Evolutionary conservation across 345 rosid genomes (phyloP).

Genomic region (Clarkia xantiana): DNA sequence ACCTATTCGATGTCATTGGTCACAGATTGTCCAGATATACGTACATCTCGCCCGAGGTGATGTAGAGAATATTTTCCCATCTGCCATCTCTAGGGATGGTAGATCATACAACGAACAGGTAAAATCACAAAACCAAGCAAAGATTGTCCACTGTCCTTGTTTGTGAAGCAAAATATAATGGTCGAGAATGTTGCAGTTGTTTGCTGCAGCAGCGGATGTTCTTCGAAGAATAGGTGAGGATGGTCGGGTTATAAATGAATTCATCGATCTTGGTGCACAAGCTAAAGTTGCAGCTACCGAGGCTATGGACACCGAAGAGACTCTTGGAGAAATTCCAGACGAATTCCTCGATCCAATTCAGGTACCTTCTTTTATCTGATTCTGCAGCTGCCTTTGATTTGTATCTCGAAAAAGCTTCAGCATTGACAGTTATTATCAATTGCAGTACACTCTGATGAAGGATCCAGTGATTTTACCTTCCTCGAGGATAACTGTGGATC

Average conservation of each 20-base stretch:
- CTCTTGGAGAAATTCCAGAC: slow-evolving; percentile 90
- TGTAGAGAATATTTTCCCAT: slow-evolving; percentile 55
- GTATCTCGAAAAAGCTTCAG: not conserved
- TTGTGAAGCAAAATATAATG: slow-evolving; percentile 9
- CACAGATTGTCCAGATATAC: slow-evolving; percentile 81
- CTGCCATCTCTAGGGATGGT: slow-evolving; percentile 91
- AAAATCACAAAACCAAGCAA: not conserved
- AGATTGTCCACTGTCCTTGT: not conserved
- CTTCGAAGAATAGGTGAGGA: slow-evolving; percentile 77
- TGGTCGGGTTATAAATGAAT: slow-evolving; percentile 51
- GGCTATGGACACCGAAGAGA: slow-evolving; percentile 92
- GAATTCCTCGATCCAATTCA: slow-evolving; percentile 99
- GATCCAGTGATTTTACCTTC: slow-evolving; percentile 97
- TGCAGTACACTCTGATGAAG: slow-evolving; percentile 89
- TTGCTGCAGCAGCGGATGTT: slow-evolving; percentile 74
- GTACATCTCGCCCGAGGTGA: slow-evolving; percentile 92
- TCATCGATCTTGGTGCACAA: slow-evolving; percentile 62
- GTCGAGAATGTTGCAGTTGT: slow-evolving; percentile 38
- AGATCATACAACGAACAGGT: slow-evolving; percentile 97
- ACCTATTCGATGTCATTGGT: slow-evolving; percentile 7
- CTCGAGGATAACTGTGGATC: slow-evolving; percentile 70
- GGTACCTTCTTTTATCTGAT: slow-evolving; percentile 13
- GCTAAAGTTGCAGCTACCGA: slow-evolving; percentile 86
- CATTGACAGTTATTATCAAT: not conserved
- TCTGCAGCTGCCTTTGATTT: not conserved